Evolutionary conservation across 2,329 filamentous ascomycete species (phyloP), one percentile per base, ranked within the genome.

Genomic region (Aspergillus aculeatinus): DNA sequence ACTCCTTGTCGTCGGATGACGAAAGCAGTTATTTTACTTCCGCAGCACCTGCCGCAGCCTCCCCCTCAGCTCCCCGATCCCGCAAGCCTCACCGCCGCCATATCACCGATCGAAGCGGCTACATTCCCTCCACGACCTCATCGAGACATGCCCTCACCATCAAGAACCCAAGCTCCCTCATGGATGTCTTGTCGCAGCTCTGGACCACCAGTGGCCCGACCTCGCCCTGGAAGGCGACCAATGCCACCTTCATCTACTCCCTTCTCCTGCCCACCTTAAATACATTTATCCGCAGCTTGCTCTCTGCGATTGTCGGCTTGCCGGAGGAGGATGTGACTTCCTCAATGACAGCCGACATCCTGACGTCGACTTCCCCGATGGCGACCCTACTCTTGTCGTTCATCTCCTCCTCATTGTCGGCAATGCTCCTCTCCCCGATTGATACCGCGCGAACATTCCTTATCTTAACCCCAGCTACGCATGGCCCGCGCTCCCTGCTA

Each of bases 151-250:
- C 87, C 59, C 83, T 97, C 23, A 80, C 82, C 25, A 82, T 97
- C 21, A 88, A 88, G 65, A 87, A 88, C 60, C 82, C 90, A 11
- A 90, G 94, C 72, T 94, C 93, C 0, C 82, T 98, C 59, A 85
- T 93, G 68, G 92, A 96, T 66, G 91, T 95, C 2, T 85, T 99
- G 61, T 88, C 88, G 6, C 90, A 96, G 72, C 79, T 98, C 21
- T 98, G 95, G 91, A 84, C 89, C 51, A 94, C 90, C 67, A 94
- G 96, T 73, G 91, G 92, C 39, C 89, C 89, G 0, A 93, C 92
- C 83, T 95, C 95, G 4, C 88, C 97, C 5, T 99, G 94, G 93
- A 97, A 97, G 75, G 85, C 89, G 9, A 91, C 92, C 42, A 98
- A 98, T 73, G 87, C 90, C 14, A 96, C 92, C 1, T 99, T 98